phyloP scores from a whole-genome alignment of 257 asterid species.

The Penstemon davidsonii region DNA sequence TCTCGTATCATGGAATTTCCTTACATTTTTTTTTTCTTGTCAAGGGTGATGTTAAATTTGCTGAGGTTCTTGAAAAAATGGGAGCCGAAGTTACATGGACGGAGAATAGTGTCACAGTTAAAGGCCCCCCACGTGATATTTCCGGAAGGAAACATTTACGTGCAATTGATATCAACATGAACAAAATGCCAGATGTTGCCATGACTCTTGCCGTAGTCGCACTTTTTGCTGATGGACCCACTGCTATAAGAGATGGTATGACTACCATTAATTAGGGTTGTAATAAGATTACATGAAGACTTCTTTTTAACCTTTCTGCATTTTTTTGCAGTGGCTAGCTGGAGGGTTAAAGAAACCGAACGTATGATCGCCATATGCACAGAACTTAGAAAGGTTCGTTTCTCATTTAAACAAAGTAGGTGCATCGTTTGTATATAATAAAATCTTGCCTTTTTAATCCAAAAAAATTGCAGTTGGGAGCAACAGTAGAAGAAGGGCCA shows the following conservation, averaged over 20 bases:
- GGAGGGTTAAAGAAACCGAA: conserved; percentile 99
- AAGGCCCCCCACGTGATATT: conserved; percentile 68
- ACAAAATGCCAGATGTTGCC: conserved; percentile 99
- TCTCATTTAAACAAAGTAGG: not conserved
- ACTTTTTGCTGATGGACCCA: conserved; percentile 92
- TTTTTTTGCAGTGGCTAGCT: conserved; percentile 80
- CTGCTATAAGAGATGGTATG: conserved; percentile 92
- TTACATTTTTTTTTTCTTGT: conserved; percentile 16
- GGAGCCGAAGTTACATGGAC: conserved; percentile 97
- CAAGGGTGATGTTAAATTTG: conserved; percentile 95
- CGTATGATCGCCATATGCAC: conserved; percentile 98
- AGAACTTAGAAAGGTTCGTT: conserved; percentile 82
- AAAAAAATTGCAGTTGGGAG: conserved; percentile 67
- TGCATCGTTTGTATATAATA: not conserved
- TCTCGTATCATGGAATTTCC: conserved; percentile 9
- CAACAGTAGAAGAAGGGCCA: conserved; percentile 92
- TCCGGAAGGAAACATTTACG: conserved; percentile 71
- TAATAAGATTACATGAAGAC: not conserved
- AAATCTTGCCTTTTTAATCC: conserved; percentile 12
- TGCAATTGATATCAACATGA: conserved; percentile 88
- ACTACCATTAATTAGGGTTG: not conserved
- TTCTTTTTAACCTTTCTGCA: not conserved
- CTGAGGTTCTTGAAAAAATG: conserved; percentile 95
- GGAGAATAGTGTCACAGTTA: conserved; percentile 92
- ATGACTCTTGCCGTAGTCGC: conserved; percentile 99